Evolutionary conservation across 257 asterid species (phyloP).

Genomic region (Sherardia arvensis): DNA sequence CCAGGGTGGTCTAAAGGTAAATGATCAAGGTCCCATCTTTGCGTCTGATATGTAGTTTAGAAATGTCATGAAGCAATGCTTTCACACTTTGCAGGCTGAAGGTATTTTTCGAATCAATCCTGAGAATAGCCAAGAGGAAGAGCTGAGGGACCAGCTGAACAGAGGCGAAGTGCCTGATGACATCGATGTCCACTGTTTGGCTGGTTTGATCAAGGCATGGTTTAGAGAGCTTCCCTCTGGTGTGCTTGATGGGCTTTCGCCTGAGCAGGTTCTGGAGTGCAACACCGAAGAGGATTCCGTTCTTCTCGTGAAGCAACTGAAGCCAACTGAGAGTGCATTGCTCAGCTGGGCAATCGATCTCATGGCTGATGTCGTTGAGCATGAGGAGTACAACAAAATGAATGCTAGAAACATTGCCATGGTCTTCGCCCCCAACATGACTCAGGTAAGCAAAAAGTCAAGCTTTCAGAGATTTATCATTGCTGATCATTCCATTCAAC

Average conservation of each 20-base stretch:
- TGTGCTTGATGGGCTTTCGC: constrained; percentile 82
- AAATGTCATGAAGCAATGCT: constrained; percentile 1
- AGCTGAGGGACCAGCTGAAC: constrained; percentile 81
- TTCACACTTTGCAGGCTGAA: constrained; percentile 49
- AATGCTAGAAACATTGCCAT: constrained; percentile 89
- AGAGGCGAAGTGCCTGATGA: constrained; percentile 80
- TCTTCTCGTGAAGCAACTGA: constrained; percentile 60
- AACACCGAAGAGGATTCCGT: constrained; percentile 67
- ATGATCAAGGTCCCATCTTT: neutral
- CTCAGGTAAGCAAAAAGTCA: constrained; percentile 55
- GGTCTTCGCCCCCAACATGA: constrained; percentile 98
- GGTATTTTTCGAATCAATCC: constrained; percentile 96
- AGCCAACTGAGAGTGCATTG: constrained; percentile 66
- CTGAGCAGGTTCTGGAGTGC: constrained; percentile 76
- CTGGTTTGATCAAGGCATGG: constrained; percentile 96
- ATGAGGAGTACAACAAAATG: constrained; percentile 87
- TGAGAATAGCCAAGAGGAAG: constrained; percentile 84
- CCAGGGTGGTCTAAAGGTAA: constrained; percentile 80
- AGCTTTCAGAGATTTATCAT: neutral
- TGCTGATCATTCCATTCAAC: neutral
- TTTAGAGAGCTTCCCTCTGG: constrained; percentile 87
- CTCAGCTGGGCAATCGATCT: constrained; percentile 93
- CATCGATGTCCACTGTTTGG: constrained; percentile 90
- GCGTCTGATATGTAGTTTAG: constrained; percentile 6
- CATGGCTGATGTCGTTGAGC: constrained; percentile 97